Evolutionary conservation across 1,284 basidiomycete species (phyloP), one percentile per base, ranked within the genome.

Genomic region (Vanrija pseudolonga): DNA sequence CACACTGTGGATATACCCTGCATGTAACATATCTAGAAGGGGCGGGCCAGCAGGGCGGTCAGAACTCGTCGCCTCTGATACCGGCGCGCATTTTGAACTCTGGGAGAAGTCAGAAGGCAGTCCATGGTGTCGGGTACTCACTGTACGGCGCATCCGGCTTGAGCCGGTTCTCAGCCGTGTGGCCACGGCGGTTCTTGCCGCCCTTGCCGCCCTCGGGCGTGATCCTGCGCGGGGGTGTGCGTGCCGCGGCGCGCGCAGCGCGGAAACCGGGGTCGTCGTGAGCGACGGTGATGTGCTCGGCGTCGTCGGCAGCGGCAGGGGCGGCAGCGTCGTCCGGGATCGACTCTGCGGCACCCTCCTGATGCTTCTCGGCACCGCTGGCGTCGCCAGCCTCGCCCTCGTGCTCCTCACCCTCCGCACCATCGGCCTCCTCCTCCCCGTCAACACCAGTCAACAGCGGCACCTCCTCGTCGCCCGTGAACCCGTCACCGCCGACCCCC

Each of bases 21-120:
- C 18, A 42, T 20, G 22, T 42, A 20, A 32, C 32, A 12, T 2
- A 32, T 32, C 32, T 32, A 32, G 32, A 32, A 32, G 11, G 32
- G 12, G 28, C n/a, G 28, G 18, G 20, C 3, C 8, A 11, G 7
- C 11, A 11, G 20, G 11, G 22, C 11, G 20, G 39, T 43, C 36
- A 73, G 54, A 74, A 74, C 54, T 74, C 72, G 61, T 74, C 72
- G 15, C 68, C 63, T n/a, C 69, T 62, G 18, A 74, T 56, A n/a
- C 72, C 72, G 43, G 66, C 69, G 37, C 70, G 56, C 61, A 74
- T 67, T 57, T 48, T 57, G 47, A 17, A 41, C 47, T 49, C 47
- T 49, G 42, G 1, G 15, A 6, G n/a, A n/a, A n/a, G 19, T 50
- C 22, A 47, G 24, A 22, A 39, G 28, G 5, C 28, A 11, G 32